Conservation (phyloP, 805 yeast species). For the Yamadazyma akitaensis region DNA sequence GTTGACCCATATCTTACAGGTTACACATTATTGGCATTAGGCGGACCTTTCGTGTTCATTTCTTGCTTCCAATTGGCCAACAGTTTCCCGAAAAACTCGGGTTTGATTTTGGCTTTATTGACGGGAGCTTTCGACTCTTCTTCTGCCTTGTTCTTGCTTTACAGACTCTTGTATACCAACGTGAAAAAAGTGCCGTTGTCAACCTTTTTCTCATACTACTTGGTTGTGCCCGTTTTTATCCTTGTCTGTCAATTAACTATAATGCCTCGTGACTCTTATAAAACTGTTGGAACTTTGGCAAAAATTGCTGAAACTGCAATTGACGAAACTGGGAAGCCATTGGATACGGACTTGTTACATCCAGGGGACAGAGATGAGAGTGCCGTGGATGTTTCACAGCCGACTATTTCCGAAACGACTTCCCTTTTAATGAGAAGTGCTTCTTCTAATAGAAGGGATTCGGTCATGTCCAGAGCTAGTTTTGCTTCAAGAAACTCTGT, state of each 20-base stretch:
- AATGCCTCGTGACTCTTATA: constrained; percentile 79
- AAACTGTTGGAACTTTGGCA: constrained; percentile 64
- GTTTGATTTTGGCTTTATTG: constrained; percentile 72
- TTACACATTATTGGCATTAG: constrained; percentile 73
- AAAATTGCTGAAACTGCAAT: constrained; percentile 70
- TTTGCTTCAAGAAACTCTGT: constrained; percentile 31
- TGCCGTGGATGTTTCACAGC: constrained; percentile 20
- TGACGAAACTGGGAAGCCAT: constrained; percentile 63
- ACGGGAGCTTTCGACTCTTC: constrained; percentile 96
- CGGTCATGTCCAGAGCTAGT: constrained; percentile 32
- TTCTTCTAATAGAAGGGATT: constrained; percentile 21
- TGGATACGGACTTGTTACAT: constrained; percentile 43
- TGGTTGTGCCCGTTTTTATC: constrained; percentile 77
- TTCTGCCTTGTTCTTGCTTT: constrained; percentile 78
- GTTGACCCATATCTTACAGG: constrained; percentile 72
- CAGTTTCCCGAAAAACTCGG: constrained; percentile 78
- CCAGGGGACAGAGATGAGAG: constrained; percentile 33
- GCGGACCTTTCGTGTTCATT: constrained; percentile 92
- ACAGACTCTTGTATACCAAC: constrained; percentile 60
- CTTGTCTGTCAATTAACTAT: constrained; percentile 66
- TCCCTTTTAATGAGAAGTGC: constrained; percentile 35
- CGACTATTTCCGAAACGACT: constrained; percentile 40
- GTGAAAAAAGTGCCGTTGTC: constrained; percentile 41
- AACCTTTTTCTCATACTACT: constrained; percentile 62
- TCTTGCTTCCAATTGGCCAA: constrained; percentile 86